Evolutionary conservation across 2,329 filamentous ascomycete species (phyloP), one percentile per base, ranked within the genome.

Genomic region (Truncatella angustata): DNA sequence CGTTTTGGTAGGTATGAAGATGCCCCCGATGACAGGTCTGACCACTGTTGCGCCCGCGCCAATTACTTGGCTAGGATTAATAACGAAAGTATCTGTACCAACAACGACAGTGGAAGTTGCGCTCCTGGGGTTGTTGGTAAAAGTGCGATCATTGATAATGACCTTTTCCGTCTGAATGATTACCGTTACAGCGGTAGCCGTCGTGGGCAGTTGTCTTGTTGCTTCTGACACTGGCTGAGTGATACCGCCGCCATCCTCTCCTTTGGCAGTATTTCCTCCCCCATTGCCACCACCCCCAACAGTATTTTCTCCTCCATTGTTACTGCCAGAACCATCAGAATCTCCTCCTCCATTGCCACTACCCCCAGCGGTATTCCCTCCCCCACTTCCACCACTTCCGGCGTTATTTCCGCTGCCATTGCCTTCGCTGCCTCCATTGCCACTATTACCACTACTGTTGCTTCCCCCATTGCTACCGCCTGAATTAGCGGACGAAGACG

Each of bases 101-200:
- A 78, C 68, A 2, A 71, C 70, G 5, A 80, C 72, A 2, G 69
- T 73, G 11, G 66, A 73, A 0, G 72, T 77, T 50, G 67, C 60
- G 5, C 63, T 65, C 4, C 68, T 59, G 12, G 66, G 62, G 28
- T 73, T 66, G 50, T 72, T 67, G 0, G 63, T 66, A 50, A 78
- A 73, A 0, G 77, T 81, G 48, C 71, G 64, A 32, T 66, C 67
- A 53, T 77, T 74, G 53, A 82, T 76, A 48, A 79, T 64, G 4
- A 82, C 76, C 32, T 68, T 64, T 34, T 68, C 66, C 3, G 72
- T 74, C 42, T 71, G 72, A 10, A 77, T 72, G 14, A 70, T 75
- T 4, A 82, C 62, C 1, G 67, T 72, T 53, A 76, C 53, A 1
- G 69, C 69, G 5, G 59, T 51, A 16, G 52, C 46, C 23, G 49